Evolutionary conservation across 2,329 filamentous ascomycete genomes (phyloP), one percentile per base, ranked within the genome.

Genomic region (Botrytis medusae): DNA sequence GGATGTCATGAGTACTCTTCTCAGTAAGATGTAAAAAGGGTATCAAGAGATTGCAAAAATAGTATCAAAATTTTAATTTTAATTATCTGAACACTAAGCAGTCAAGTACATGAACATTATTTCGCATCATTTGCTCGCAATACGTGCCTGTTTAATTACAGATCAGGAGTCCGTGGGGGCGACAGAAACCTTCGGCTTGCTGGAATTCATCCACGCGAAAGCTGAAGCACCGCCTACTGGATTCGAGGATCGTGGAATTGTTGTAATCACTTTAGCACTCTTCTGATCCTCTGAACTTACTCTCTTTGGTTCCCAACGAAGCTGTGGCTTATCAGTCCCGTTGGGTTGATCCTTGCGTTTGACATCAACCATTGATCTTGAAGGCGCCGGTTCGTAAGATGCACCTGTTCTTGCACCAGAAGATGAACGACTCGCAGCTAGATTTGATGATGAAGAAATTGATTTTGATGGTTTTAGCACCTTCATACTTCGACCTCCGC

Each of bases 171-270:
- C 71, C 10, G 71, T 51, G 18, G 73, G 46, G 40, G 77, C 71
- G 9, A 75, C 73, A 40, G 74, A 74, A 29, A 75, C 72, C 67
- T 78, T 78, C 9, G 77, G 71, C 62, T 79, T 79, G 18, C 72
- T 72, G 20, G 86, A 83, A 65, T 92, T 95, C 85, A 98, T 91
- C 95, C 95, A 98, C 20, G 93, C 91, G 84, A 98, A 98, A 4
- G 95, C 95, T 74, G 93, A 96, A 22, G 93, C 95, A n/a, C 93
- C 93, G 14, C 95, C 95, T 29, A 97, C 89, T 0, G 96, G 95
- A 80, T 98, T 98, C 46, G 89, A 86, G 10, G 89, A 87, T 73
- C 90, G 87, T 25, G 88, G 84, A 77, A 87, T 74, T 9, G 75
- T 77, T 40, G 76, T 69, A 68, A 78, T 76, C 22, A 72, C 68